Percentiles rank a stretch among this genome's conserved stretches.
These are phyloP conservation scores for Camelina neglecta DNA, from an alignment of 345 rosid species.

Conservation along the genomic window DNA sequence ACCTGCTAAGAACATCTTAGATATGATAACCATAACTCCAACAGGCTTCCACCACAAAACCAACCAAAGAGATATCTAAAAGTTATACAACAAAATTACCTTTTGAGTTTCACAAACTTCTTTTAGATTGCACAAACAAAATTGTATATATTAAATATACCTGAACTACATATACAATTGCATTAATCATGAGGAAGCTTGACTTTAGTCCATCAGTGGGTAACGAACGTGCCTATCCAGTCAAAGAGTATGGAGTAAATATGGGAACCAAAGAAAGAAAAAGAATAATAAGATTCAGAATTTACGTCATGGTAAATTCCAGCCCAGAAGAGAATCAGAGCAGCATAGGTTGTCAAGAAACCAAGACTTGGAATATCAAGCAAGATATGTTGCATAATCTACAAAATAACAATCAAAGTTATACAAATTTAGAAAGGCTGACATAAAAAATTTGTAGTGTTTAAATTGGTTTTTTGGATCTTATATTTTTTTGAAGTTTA, in stretches of 20 bases:
- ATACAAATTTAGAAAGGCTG: neutral
- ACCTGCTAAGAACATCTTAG: slow-evolving; percentile 90
- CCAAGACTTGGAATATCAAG: slow-evolving; percentile 87
- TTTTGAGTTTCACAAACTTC: neutral
- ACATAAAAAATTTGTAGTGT: no score
- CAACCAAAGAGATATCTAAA: slow-evolving; percentile 81
- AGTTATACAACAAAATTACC: neutral
- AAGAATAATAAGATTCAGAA: neutral
- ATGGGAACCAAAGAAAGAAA: neutral
- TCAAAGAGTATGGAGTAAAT: slow-evolving; percentile 20
- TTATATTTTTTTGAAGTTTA: no score
- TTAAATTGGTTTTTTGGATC: no score
- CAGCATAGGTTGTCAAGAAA: slow-evolving; percentile 85
- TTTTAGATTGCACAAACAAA: neutral
- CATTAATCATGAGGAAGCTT: slow-evolving; percentile 73
- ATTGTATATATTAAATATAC: slow-evolving; percentile 37
- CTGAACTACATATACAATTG: slow-evolving; percentile 74
- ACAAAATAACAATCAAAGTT: slow-evolving; percentile 20
- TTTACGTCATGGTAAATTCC: slow-evolving; percentile 86
- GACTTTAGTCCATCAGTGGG: slow-evolving; percentile 79
- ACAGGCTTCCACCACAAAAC: slow-evolving; percentile 73
- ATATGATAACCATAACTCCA: slow-evolving; percentile 55
- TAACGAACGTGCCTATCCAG: slow-evolving; percentile 46
- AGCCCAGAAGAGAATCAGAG: slow-evolving; percentile 87
- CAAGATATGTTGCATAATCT: slow-evolving; percentile 77